Conservation (phyloP, 139 green algal species). For the Closterium sp. region DNA sequence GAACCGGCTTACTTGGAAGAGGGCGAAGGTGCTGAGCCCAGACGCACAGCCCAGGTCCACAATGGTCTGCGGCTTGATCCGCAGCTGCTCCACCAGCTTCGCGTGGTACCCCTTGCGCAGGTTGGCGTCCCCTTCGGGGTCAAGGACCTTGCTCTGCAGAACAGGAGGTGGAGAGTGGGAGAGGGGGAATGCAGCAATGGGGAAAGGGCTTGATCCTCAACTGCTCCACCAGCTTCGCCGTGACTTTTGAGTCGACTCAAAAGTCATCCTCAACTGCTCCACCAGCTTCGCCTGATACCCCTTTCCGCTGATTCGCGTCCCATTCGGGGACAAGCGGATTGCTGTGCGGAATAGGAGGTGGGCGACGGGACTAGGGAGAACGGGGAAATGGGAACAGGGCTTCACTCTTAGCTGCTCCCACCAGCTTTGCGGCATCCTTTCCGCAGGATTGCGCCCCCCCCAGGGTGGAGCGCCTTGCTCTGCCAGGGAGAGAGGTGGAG, state of each 20-base stretch:
- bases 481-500: too few species aligned
- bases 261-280: constrained; percentile 34
- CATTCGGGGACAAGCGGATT: constrained; percentile 31
- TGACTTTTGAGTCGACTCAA: constrained; percentile 57
- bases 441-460: too few species aligned
- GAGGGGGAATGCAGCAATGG: neutral
- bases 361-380: neutral
- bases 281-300: constrained; percentile 38
- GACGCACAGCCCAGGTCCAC: constrained; percentile 79
- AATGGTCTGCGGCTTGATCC: constrained; percentile 35
- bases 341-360: too few species aligned
- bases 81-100: constrained; percentile 30
- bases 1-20: constrained; percentile 34
- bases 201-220: too few species aligned
- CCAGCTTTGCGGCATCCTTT: too few species aligned
- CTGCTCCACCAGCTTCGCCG: too few species aligned
- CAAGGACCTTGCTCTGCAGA: constrained; percentile 11
- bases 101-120: constrained; percentile 42
- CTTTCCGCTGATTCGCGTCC: constrained; percentile 19
- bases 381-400: too few species aligned
- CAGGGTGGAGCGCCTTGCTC: too few species aligned
- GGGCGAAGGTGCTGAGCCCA: constrained; percentile 61
- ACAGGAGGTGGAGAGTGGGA: neutral
- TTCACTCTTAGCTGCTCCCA: too few species aligned
- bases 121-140: constrained; percentile 37